A percentile compares a stretch with the other conserved stretches of the same genome.
Evolutionary conservation across 2,329 filamentous ascomycete species (phyloP).

Genomic region (Botrytis fragariae): DNA sequence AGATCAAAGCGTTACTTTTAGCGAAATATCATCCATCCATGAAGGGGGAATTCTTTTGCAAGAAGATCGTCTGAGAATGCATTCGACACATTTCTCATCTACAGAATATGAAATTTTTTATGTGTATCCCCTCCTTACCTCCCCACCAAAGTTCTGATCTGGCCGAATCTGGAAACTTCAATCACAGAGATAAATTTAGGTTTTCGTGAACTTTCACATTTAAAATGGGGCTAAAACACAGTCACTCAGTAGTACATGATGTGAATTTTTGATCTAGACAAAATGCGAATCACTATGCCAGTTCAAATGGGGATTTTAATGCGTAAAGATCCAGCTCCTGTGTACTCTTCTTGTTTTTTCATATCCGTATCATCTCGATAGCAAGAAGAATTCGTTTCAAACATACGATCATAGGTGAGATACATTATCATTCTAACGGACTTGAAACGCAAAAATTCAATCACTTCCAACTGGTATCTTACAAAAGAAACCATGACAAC

Average conservation of each 20-base stretch:
- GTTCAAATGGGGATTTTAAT: not conserved
- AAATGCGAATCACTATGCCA: not conserved
- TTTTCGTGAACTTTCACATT: not conserved
- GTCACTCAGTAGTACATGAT: not conserved
- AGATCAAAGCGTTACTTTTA: not conserved
- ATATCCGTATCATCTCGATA: not conserved
- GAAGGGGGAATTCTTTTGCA: too few relatives aligned
- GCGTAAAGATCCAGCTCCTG: not conserved
- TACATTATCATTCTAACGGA: not conserved
- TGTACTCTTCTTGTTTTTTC: not conserved
- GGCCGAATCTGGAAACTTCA: not conserved
- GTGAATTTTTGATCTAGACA: too few relatives aligned
- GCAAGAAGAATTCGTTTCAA: not conserved
- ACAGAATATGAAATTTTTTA: not conserved
- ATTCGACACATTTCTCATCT: not conserved
- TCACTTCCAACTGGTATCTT: not conserved
- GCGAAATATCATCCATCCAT: not conserved
- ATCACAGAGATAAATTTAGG: not conserved
- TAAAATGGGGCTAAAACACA: not conserved
- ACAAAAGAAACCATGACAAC: not conserved
- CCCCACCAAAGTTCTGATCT: not conserved
- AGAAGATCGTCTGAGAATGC: not conserved
- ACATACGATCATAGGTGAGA: not conserved
- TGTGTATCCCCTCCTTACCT: accelerated
- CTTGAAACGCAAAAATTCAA: not conserved